A percentile compares a stretch with the other conserved stretches of the same genome.
These are phyloP conservation scores for Pestalotiopsis sp. DNA, from an alignment of 2,329 filamentous ascomycete genomes.

Conservation along the genomic window DNA sequence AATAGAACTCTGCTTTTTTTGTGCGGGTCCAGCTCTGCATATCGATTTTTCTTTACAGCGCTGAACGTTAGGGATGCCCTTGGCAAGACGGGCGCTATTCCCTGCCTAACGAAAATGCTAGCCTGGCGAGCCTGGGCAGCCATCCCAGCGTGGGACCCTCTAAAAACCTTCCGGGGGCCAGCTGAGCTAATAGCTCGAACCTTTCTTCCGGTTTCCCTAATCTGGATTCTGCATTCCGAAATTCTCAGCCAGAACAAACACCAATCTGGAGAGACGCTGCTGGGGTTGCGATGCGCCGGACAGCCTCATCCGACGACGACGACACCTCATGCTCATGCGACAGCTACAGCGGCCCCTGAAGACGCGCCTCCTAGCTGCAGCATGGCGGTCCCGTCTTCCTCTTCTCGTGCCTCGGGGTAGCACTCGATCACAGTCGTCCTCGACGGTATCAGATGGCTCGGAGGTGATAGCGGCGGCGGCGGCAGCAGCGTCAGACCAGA, in stretches of 20 bases:
- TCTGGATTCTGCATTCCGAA: neutral
- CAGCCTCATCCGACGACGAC: slow-evolving; percentile 19
- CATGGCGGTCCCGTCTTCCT: slow-evolving; percentile 23
- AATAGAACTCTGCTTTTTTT: neutral
- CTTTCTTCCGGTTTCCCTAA: neutral
- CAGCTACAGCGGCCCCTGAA: slow-evolving; percentile 32
- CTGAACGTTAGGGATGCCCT: neutral
- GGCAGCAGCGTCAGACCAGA: slow-evolving; percentile 12
- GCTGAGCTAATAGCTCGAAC: neutral
- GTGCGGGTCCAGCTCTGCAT: neutral
- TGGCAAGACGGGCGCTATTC: neutral
- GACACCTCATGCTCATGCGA: slow-evolving; percentile 35
- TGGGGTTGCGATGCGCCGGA: slow-evolving; percentile 26
- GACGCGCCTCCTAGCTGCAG: slow-evolving; percentile 32
- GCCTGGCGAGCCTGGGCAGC: neutral
- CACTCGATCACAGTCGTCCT: slow-evolving; percentile 12
- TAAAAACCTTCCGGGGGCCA: neutral
- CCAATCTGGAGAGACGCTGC: neutral
- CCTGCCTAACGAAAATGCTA: neutral
- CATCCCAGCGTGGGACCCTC: neutral
- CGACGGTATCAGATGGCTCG: neutral
- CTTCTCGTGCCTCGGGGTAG: slow-evolving; percentile 22
- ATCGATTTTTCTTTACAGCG: neutral
- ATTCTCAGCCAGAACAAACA: neutral
- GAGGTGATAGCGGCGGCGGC: neutral